These are phyloP conservation scores for Casuarina equisetifolia DNA, from an alignment of 306 rosid genomes.

Conservation along the genomic window DNA sequence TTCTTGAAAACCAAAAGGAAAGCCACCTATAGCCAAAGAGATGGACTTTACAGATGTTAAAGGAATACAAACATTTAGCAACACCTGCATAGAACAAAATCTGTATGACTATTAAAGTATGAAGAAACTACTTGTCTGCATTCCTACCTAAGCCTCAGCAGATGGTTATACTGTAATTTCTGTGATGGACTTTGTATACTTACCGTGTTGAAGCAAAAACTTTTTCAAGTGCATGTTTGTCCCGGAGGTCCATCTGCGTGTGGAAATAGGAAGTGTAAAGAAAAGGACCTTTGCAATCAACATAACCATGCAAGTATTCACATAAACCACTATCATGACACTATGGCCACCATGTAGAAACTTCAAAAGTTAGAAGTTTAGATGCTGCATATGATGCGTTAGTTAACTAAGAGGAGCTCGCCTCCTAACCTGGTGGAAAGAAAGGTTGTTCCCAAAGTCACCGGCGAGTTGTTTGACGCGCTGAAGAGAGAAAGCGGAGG, in stretches of 20 bases:
- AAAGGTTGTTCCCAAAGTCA: conserved; percentile 66
- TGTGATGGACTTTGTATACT: conserved; percentile 21
- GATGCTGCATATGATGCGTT: too few species aligned
- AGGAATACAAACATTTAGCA: background rate
- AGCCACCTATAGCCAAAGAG: background rate
- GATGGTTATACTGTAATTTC: conserved; percentile 16
- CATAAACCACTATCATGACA: too few species aligned
- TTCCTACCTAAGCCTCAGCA: conserved; percentile 4
- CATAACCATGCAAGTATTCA: conserved; percentile 2
- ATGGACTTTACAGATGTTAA: background rate
- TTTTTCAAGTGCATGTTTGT: conserved; percentile 72
- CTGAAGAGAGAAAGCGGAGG: conserved; percentile 58
- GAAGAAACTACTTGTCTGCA: background rate
- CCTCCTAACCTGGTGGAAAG: conserved; percentile 64
- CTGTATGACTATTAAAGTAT: background rate
- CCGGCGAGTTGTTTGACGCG: conserved; percentile 81
- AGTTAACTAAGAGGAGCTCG: too few species aligned
- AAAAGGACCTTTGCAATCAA: conserved; percentile 7
- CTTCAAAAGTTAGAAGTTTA: too few species aligned
- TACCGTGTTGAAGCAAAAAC: conserved; percentile 69
- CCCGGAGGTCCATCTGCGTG: conserved; percentile 80
- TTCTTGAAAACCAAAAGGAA: too few species aligned
- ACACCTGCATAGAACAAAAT: background rate
- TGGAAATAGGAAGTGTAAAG: conserved; percentile 20
- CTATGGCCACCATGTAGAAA: too few species aligned